Conservation (phyloP, 306 rosid genomes). For the Fagus sylvatica region DNA sequence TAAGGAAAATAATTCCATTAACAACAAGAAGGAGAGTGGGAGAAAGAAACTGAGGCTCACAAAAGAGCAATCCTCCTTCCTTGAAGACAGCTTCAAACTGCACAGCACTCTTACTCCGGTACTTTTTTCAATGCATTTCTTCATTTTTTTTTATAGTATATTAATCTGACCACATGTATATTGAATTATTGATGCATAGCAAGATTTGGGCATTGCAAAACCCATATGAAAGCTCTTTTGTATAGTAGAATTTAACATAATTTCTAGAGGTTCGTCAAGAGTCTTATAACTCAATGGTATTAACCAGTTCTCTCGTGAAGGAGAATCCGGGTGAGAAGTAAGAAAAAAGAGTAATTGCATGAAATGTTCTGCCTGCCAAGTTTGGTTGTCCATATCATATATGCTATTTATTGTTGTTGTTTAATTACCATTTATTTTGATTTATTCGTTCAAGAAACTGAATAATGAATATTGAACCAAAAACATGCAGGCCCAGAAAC, state of each 20-base stretch:
- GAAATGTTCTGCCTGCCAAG: too few species aligned
- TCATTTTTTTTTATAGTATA: neutral
- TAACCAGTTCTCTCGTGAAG: too few species aligned
- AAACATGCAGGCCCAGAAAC: conserved; percentile 63
- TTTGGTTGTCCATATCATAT: neutral
- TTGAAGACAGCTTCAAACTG: conserved; percentile 70
- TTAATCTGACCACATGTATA: neutral
- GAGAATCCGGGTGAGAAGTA: too few species aligned
- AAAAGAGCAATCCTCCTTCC: conserved; percentile 61
- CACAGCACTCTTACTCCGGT: conserved; percentile 70
- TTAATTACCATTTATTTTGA: neutral
- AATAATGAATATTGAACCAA: conserved; percentile 1
- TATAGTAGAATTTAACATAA: neutral
- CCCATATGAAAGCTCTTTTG: neutral
- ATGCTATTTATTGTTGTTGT: neutral
- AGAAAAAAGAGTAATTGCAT: too few species aligned
- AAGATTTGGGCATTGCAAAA: neutral
- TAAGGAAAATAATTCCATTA: conserved; percentile 11
- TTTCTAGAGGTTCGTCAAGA: too few species aligned
- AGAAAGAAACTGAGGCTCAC: conserved; percentile 77
- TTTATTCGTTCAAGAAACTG: neutral
- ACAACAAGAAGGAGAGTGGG: conserved; percentile 8
- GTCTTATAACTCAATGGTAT: too few species aligned
- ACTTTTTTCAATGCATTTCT: neutral
- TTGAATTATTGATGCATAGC: neutral